A percentile compares a stretch with the other conserved stretches of the same genome.
Evolutionary conservation across 768 basidiomycete species (phyloP).

Genomic region (Pulveroboletus sp.): DNA sequence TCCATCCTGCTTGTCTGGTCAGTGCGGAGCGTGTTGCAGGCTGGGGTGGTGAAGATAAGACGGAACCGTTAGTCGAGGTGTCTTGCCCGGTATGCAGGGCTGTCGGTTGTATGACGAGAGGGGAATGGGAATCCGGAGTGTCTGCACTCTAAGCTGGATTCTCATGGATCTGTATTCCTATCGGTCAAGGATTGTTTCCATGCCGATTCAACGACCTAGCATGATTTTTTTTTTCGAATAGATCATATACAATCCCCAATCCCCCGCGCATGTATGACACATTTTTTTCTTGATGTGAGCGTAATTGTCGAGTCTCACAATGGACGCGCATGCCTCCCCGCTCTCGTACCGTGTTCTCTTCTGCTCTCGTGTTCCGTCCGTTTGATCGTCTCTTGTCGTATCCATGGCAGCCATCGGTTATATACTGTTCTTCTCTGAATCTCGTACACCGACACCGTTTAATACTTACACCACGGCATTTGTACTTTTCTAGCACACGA

Average conservation of each 20-base stretch:
- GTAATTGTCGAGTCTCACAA: not conserved
- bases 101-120: constrained; percentile 52
- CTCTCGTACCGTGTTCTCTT: too few species aligned
- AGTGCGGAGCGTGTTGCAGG: constrained; percentile 59
- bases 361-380: too few species aligned
- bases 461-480: too few species aligned
- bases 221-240: not conserved
- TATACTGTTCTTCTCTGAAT: too few species aligned
- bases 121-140: constrained; percentile 57
- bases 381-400: not conserved
- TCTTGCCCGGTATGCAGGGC: constrained; percentile 69
- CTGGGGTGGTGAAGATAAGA: constrained; percentile 48
- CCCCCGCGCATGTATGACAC: constrained; percentile 2
- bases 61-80: constrained; percentile 51
- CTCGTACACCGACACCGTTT: too few species aligned
- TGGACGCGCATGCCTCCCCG: not conserved
- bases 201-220: not conserved
- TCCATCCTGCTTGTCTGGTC: constrained; percentile 72
- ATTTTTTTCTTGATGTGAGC: constrained; percentile 4
- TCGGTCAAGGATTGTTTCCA: not conserved
- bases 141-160: constrained; percentile 21
- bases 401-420: constrained; percentile 11
- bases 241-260: too few species aligned
- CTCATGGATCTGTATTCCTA: not conserved
- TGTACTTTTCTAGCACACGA: too few species aligned